Evolutionary conservation across 257 asterid species (phyloP).

Genomic region (Paulownia fortunei): DNA sequence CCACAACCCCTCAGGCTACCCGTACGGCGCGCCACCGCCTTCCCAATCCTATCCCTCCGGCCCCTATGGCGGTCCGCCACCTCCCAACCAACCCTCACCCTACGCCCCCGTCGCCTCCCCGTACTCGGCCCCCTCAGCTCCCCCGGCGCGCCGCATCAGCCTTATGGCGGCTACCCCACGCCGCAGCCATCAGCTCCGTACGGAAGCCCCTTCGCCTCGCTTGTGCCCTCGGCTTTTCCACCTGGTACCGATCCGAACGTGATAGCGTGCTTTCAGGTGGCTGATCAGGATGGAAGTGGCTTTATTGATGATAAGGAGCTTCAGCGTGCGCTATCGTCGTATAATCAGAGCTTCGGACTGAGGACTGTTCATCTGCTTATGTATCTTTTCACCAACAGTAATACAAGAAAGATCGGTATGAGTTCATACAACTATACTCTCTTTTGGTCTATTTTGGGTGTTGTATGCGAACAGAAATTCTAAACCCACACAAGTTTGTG

Average conservation of each 20-base stretch:
- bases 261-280: slow-evolving; percentile 73
- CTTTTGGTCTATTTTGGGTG: neutral
- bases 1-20: slow-evolving; percentile 56
- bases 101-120: slow-evolving; percentile 48
- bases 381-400: slow-evolving; percentile 85
- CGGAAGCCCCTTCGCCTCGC: slow-evolving; percentile 72
- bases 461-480: no score
- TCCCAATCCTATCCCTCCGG: slow-evolving; percentile 39
- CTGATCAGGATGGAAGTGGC: slow-evolving; percentile 96
- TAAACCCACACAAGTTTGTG: no score
- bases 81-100: slow-evolving; percentile 37
- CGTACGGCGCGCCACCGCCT: slow-evolving; percentile 48
- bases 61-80: slow-evolving; percentile 47
- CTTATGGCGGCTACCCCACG: slow-evolving; percentile 52
- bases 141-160: slow-evolving; percentile 52
- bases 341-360: slow-evolving; percentile 79
- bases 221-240: slow-evolving; percentile 79
- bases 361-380: slow-evolving; percentile 94
- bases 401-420: slow-evolving; percentile 77
- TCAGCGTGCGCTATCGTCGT: slow-evolving; percentile 74
- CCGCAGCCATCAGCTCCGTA: slow-evolving; percentile 51
- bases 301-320: slow-evolving; percentile 93
- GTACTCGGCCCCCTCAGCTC: slow-evolving; percentile 51
- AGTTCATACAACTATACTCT: neutral
- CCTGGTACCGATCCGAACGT: slow-evolving; percentile 93